These are phyloP conservation scores for Penicillium digitatum DNA, from an alignment of 2,329 filamentous ascomycete genomes.

Conservation along the genomic window DNA sequence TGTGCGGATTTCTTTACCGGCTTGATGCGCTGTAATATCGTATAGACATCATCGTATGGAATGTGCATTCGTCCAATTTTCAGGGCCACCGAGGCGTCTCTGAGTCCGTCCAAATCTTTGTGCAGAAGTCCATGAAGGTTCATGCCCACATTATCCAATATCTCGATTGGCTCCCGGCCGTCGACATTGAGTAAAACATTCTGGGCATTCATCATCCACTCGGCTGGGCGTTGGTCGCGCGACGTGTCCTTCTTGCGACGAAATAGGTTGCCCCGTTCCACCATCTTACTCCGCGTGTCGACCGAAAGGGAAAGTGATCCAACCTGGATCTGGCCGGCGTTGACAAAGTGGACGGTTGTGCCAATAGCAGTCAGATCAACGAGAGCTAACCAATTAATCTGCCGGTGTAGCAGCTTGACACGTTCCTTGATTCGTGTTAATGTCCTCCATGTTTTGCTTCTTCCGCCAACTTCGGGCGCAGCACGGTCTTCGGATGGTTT, in stretches of 20 bases:
- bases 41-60: conserved; percentile 78
- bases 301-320: conserved; percentile 81
- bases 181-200: conserved; percentile 87
- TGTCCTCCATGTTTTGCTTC: conserved; percentile 72
- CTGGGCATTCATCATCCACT: conserved; percentile 85
- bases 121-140: conserved; percentile 91
- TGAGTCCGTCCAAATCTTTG: conserved; percentile 76
- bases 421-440: conserved; percentile 76
- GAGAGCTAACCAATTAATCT: conserved; percentile 82
- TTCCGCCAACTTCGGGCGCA: conserved; percentile 35
- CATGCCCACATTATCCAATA: conserved; percentile 80
- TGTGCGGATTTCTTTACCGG: conserved; percentile 35
- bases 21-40: conserved; percentile 36
- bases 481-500: conserved; percentile 25
- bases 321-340: conserved; percentile 79
- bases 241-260: conserved; percentile 67
- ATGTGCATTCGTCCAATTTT: conserved; percentile 89
- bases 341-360: conserved; percentile 69
- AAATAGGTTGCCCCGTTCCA: conserved; percentile 85
- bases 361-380: conserved; percentile 84
- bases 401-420: conserved; percentile 79
- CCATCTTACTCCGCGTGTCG: conserved; percentile 85
- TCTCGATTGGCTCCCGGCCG: conserved; percentile 76
- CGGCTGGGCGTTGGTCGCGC: conserved; percentile 68
- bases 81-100: conserved; percentile 82